These are phyloP conservation scores for Dillenia suffruticosa DNA, from an alignment of 164 flowering plant species.

Conservation along the genomic window DNA sequence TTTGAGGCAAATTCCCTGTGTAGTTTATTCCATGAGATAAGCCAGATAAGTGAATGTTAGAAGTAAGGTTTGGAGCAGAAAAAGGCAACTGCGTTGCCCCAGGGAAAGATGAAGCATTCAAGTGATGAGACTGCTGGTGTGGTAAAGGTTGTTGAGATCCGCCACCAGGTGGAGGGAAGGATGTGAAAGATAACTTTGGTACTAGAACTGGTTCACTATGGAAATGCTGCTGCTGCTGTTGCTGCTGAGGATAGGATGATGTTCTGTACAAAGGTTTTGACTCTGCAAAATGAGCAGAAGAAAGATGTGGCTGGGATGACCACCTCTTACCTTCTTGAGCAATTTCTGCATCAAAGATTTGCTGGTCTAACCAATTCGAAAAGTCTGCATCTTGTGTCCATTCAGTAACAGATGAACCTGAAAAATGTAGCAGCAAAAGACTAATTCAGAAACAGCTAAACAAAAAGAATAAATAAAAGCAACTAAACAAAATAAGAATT, in stretches of 20 bases:
- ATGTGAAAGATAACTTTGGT: slow-evolving; percentile 59
- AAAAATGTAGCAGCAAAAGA: not conserved
- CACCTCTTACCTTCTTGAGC: slow-evolving; percentile 53
- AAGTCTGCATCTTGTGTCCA: slow-evolving; percentile 62
- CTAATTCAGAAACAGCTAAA: too few relatives aligned
- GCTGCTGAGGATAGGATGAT: slow-evolving; percentile 73
- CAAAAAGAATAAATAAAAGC: not conserved
- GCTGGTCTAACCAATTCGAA: slow-evolving; percentile 54
- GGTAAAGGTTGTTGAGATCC: slow-evolving; percentile 55
- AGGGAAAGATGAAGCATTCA: slow-evolving; percentile 31
- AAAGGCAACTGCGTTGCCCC: slow-evolving; percentile 47
- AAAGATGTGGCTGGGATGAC: slow-evolving; percentile 66
- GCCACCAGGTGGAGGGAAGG: slow-evolving; percentile 78
- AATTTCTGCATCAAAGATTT: slow-evolving; percentile 37
- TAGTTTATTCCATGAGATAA: slow-evolving; percentile 52
- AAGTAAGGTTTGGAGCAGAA: slow-evolving; percentile 46
- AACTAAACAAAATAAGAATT: not conserved
- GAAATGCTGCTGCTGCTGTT: slow-evolving; percentile 36
- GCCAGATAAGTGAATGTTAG: slow-evolving; percentile 50
- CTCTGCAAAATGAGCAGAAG: slow-evolving; percentile 33
- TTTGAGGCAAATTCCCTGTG: slow-evolving; percentile 46
- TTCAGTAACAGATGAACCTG: slow-evolving; percentile 75
- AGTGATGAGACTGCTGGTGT: slow-evolving; percentile 34
- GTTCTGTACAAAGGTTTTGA: slow-evolving; percentile 71
- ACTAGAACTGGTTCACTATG: slow-evolving; percentile 64